Conservation (phyloP, 73 alveolate genomes). For the Paramecium caudatum region DNA sequence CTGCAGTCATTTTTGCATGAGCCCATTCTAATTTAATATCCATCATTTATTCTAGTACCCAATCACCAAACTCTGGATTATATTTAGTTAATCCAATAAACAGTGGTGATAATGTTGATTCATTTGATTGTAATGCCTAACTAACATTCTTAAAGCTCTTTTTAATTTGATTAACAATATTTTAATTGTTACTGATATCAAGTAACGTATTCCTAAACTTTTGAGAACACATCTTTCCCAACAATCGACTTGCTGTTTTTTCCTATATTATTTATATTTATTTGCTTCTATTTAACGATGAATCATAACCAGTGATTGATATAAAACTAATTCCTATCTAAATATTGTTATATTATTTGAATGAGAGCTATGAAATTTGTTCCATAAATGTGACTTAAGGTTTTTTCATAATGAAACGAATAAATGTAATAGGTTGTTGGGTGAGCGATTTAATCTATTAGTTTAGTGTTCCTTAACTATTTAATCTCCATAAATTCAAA, state of each 20-base stretch:
- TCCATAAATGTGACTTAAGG: slow-evolving; percentile 58
- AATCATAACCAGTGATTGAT: slow-evolving; percentile 43
- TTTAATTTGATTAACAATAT: slow-evolving; percentile 37
- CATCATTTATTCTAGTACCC: slow-evolving; percentile 60
- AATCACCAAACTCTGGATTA: slow-evolving; percentile 75
- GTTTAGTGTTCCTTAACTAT: slow-evolving; percentile 38
- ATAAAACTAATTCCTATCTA: slow-evolving; percentile 53
- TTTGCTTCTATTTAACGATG: slow-evolving; percentile 22
- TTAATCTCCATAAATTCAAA: slow-evolving; percentile 24
- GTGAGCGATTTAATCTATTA: slow-evolving; percentile 2
- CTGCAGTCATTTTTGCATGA: slow-evolving; percentile 74
- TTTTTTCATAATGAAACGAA: slow-evolving; percentile 36
- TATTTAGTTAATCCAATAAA: slow-evolving; percentile 71
- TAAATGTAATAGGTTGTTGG: neutral
- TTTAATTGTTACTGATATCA: slow-evolving; percentile 62
- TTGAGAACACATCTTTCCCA: slow-evolving; percentile 70
- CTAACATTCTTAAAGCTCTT: slow-evolving; percentile 57
- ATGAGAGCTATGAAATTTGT: neutral
- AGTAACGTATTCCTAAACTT: slow-evolving; percentile 50
- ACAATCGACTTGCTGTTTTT: slow-evolving; percentile 60
- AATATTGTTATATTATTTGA: slow-evolving; percentile 32
- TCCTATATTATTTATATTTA: slow-evolving; percentile 57
- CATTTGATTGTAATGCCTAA: slow-evolving; percentile 59
- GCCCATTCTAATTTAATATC: slow-evolving; percentile 67
- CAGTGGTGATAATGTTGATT: slow-evolving; percentile 72